Evolutionary conservation across 257 asterid genomes (phyloP).

Genomic region (Solanum etuberosum): DNA sequence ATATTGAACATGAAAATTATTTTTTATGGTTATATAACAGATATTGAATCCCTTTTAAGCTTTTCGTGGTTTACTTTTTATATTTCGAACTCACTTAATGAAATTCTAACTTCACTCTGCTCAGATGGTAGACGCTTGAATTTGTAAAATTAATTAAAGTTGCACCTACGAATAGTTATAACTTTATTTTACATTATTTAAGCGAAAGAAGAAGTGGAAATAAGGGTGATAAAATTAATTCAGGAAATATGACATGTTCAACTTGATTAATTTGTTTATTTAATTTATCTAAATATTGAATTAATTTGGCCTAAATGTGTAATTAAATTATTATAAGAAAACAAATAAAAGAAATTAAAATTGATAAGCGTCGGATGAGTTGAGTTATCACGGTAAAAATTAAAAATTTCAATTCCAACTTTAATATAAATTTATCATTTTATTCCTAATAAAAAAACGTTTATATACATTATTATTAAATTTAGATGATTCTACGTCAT

Average conservation of each 20-base stretch:
- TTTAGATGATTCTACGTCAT: neutral
- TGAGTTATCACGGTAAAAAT: no score
- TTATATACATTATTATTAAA: neutral
- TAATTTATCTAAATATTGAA: neutral
- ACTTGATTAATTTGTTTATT: neutral
- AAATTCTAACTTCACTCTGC: no score
- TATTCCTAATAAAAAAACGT: neutral
- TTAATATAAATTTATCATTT: no score
- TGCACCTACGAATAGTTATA: neutral
- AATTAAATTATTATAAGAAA: no score
- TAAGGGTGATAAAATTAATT: neutral
- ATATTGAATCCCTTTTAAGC: accelerated
- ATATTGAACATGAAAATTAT: no score
- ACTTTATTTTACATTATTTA: neutral
- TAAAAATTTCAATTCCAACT: no score
- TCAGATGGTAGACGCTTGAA: neutral
- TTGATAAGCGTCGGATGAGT: no score
- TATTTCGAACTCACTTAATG: no score
- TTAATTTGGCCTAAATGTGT: neutral
- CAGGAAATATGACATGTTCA: neutral
- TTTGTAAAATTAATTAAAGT: no score
- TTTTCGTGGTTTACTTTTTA: no score
- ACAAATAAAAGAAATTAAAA: no score
- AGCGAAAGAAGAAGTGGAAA: neutral
- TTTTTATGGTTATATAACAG: no score